Base-by-base conservation (phyloP, 176 grass and related monocot species). In the Oryza meyeriana region DNA sequence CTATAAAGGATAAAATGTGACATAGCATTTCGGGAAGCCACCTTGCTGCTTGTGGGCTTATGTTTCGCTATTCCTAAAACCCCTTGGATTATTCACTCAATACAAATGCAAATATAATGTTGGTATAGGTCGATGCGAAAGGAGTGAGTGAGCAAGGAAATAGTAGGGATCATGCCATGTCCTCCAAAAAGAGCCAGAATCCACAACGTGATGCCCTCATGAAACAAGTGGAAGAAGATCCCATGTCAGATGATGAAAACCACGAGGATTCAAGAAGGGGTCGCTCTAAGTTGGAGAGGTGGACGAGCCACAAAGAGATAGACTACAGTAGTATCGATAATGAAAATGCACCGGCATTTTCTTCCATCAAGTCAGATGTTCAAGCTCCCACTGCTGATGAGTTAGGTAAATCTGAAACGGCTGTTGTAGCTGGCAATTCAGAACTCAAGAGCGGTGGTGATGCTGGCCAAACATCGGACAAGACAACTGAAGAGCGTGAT, bases 281-380 rank as follows among this genome's bases (percentile, higher is more conserved):
- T 10, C 93, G 97, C 58, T 96, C 97, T 80, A 99, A 99, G 74
- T 72, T 99, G 64, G 97, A 99, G 85, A 88, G 97, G 41, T 99
- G 97, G 97, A 94, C 91, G 8, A 94, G 93, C 75, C 79, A 99
- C 76, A 99, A 99, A 83, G 96, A 99, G 74, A 91, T 90, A 62
- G 96, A 99, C 58, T 95, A 91, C 55, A 91, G 71, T 35, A 89
- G 26, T 72, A 64, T 85, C 17, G 85, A 87, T 42, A 87, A 80
- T 75, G 66, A 78, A 67, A 57, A 67, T 65, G 72, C 77, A 78
- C 31, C 33, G 22, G 26, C 85, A 45, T 66, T 89, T 87, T 74
- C 84, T 10, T 57, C 74, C 40, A 85, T 90, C 40, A 80, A 84
- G 67, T 83, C 74, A 66, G 88, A 88, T 50, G 74, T 75, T 87